Conservation (phyloP, 495 filamentous ascomycete species). For the Hypomontagnella monticulosa region DNA sequence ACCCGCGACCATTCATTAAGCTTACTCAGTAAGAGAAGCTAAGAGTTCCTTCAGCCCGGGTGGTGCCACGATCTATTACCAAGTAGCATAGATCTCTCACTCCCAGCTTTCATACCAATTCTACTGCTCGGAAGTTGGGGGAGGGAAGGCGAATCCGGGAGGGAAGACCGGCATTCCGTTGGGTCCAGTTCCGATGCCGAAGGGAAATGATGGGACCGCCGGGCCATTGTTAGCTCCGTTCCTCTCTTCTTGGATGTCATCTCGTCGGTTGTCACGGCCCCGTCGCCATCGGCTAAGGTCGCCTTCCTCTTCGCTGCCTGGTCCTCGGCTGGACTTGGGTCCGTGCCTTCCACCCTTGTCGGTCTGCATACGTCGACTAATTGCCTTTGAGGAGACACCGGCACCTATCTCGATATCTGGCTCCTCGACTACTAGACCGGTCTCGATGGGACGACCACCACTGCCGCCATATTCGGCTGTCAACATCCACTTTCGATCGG, state of each 20-base stretch:
- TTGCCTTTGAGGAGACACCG: conserved; percentile 95
- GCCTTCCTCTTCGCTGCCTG: conserved; percentile 61
- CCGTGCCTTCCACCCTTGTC: conserved; percentile 79
- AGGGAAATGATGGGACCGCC: conserved; percentile 67
- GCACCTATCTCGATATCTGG: conserved; percentile 98
- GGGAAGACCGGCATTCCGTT: conserved; percentile 78
- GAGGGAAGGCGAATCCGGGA: conserved; percentile 65
- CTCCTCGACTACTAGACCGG: conserved; percentile 91
- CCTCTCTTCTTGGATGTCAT: conserved; percentile 53
- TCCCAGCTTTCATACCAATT: not conserved
- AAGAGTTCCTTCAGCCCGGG: not conserved
- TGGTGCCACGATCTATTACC: not conserved
- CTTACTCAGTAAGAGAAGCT: conserved; percentile 4
- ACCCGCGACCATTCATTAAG: not conserved
- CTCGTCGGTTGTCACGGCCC: conserved; percentile 59
- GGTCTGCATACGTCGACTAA: conserved; percentile 82
- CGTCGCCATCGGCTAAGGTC: conserved; percentile 55
- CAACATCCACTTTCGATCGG: conserved; percentile 96
- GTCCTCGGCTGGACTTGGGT: conserved; percentile 72
- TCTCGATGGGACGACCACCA: conserved; percentile 81
- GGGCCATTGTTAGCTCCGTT: conserved; percentile 53
- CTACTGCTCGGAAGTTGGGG: conserved; percentile 43
- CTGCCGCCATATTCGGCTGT: conserved; percentile 93
- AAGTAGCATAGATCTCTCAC: not conserved
- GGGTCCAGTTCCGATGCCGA: conserved; percentile 62